Evolutionary conservation across 257 asterid genomes (phyloP).

Genomic region (Solanum etuberosum): DNA sequence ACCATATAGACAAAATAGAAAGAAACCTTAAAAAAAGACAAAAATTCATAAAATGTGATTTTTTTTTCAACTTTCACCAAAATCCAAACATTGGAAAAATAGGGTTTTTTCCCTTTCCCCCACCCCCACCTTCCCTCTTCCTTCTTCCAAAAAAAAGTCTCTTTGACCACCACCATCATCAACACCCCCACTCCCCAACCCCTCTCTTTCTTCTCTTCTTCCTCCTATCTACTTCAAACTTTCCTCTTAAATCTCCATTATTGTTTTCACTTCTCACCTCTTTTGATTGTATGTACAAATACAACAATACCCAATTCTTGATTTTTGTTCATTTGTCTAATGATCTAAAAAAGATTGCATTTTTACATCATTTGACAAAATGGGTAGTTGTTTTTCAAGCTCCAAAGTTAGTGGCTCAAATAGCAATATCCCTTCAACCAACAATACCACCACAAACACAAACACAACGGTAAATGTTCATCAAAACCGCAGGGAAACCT

Average conservation of each 20-base stretch:
- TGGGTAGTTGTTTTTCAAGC: slow-evolving; percentile 63
- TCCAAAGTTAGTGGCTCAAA: slow-evolving; percentile 43
- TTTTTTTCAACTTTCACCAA: neutral
- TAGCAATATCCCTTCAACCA: slow-evolving; percentile 28
- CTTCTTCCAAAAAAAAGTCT: slow-evolving; percentile 20
- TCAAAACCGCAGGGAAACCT: slow-evolving; percentile 13
- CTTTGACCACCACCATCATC: slow-evolving; percentile 43
- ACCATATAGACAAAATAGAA: neutral
- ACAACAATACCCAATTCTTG: neutral
- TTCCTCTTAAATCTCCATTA: slow-evolving; percentile 29
- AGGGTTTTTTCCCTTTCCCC: neutral
- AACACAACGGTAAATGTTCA: neutral
- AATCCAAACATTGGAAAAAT: neutral
- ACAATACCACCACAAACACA: slow-evolving; percentile 1
- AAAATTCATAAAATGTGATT: neutral
- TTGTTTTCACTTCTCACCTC: slow-evolving; percentile 12
- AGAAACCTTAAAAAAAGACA: neutral
- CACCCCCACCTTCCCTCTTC: neutral
- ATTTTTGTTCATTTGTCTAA: neutral
- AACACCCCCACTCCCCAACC: neutral
- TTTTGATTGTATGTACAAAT: neutral
- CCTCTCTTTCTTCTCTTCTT: slow-evolving; percentile 52
- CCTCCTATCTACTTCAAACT: slow-evolving; percentile 41
- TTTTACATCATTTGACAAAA: slow-evolving; percentile 7
- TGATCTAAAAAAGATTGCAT: slow-evolving; percentile 9